A percentile compares a stretch with the other conserved stretches of the same genome.
Conservation (phyloP, 345 rosid species). For the Fremontodendron californicum region DNA sequence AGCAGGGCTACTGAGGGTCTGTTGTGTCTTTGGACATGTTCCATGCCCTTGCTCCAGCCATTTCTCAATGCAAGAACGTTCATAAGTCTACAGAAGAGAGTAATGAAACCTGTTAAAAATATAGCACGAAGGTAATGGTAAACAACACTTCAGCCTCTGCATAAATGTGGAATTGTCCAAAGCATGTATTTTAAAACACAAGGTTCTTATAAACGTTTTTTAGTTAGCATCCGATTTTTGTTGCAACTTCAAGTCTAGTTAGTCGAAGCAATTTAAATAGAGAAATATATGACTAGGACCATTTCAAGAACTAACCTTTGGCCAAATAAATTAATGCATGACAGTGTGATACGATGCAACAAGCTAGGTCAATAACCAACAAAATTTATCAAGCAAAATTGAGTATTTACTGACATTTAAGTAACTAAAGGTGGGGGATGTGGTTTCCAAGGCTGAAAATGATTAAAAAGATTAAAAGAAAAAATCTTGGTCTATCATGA, state of each 20-base stretch:
- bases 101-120: conserved; percentile 16
- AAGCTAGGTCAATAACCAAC: background rate
- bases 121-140: background rate
- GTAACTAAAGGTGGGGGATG: background rate
- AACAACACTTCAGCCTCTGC: conserved; percentile 4
- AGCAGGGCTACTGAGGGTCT: conserved; percentile 53
- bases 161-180: background rate
- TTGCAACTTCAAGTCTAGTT: background rate
- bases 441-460: background rate
- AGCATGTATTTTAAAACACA: background rate
- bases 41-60: conserved; percentile 87
- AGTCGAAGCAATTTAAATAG: conserved; percentile 2
- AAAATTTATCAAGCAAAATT: background rate
- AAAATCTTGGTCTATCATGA: background rate
- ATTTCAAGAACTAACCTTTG: background rate
- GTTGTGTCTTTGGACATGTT: conserved; percentile 98
- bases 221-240: background rate
- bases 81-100: conserved; percentile 65
- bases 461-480: conserved; percentile 1
- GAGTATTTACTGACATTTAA: background rate
- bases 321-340: background rate
- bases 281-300: background rate
- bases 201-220: conserved; percentile 1
- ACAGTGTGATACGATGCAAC: background rate
- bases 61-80: conserved; percentile 90